Evolutionary conservation across 2,329 filamentous ascomycete genomes (phyloP), one percentile per base, ranked within the genome.

Genomic region (Pseudogymnoascus sp.): DNA sequence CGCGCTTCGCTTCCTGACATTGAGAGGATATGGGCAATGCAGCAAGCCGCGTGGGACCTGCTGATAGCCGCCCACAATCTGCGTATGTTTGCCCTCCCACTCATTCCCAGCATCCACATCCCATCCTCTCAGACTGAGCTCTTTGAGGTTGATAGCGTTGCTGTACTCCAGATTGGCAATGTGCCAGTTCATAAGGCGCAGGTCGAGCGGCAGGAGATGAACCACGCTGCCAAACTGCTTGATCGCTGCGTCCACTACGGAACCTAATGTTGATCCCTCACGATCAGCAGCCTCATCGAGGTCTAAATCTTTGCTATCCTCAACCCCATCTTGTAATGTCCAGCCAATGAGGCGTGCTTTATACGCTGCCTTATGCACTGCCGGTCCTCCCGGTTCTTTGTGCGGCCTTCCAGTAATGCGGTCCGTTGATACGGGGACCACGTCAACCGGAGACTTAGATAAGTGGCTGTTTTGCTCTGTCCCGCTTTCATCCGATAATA

Each of bases 41-140:
- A 90, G 87, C 6, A 99, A 78, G 2, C 93, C 95, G 68, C 91
- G 87, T n/a, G 93, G 90, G 50, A 99, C 86, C 71, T 93, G 91
- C 69, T 96, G 92, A 72, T 97, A 99, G 1, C 95, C 95, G 42
- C 96, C 95, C 25, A 96, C 83, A 3, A 99, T 86, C 83, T 97
- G 93, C 1, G 91, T 91, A 73, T 99, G 96, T 66, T 90, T 88
- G 5, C 95, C 95, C 74, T 97, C 93, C 78, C 96, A 99, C 73
- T 99, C 95, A 70, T 99, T 97, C 0, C 95, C 95, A 60, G 93
- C 92, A 72, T 99, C 96, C 70, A 99, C 92, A 75, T 99, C 96
- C 91, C 96, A 97, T 0, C 93, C 88, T 6, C 88, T 86, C 12
- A 99, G 84, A 74, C 93, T 97, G 16, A 99, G 83, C 66, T 89